These are phyloP conservation scores for Plasmodium adleri DNA, from an alignment of 169 alveolate species.

Conservation along the genomic window DNA sequence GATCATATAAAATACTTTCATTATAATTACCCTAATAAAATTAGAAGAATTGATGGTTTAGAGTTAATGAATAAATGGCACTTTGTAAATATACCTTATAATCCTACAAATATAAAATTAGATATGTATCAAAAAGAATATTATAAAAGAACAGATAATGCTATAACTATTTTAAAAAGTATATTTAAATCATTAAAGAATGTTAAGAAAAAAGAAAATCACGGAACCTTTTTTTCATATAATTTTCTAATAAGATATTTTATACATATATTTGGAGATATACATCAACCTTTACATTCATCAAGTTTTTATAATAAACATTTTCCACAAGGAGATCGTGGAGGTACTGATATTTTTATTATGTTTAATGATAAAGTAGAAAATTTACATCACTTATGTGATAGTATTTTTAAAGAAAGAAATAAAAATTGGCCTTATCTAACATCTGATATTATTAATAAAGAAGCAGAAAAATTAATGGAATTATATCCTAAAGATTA, in stretches of 20 bases:
- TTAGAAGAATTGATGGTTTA: conserved; percentile 40
- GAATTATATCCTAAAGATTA: conserved; percentile 47
- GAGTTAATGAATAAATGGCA: conserved; percentile 71
- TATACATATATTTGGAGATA: conserved; percentile 90
- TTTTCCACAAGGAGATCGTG: conserved; percentile 87
- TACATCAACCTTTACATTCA: conserved; percentile 89
- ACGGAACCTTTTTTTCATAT: conserved; percentile 60
- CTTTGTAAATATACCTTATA: conserved; percentile 38
- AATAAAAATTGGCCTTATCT: conserved; percentile 38
- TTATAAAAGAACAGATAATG: conserved; percentile 37
- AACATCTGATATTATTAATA: conserved; percentile 1
- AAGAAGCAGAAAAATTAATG: conserved; percentile 33
- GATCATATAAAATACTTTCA: conserved; percentile 78
- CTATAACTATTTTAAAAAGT: conserved; percentile 31
- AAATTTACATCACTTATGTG: conserved; percentile 67
- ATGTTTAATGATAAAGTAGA: conserved; percentile 29
- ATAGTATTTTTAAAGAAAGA: conserved; percentile 40
- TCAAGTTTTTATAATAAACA: conserved; percentile 71
- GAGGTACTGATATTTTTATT: conserved; percentile 79
- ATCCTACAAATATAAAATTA: conserved; percentile 24
- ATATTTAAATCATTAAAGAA: conserved; percentile 27
- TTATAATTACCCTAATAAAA: conserved; percentile 9
- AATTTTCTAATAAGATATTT: conserved; percentile 82
- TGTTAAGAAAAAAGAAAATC: conserved; percentile 45
- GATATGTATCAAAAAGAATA: conserved; percentile 14